Base-by-base conservation (phyloP, 352 stramenopile species). In the Pythium guiyangense region DNA sequence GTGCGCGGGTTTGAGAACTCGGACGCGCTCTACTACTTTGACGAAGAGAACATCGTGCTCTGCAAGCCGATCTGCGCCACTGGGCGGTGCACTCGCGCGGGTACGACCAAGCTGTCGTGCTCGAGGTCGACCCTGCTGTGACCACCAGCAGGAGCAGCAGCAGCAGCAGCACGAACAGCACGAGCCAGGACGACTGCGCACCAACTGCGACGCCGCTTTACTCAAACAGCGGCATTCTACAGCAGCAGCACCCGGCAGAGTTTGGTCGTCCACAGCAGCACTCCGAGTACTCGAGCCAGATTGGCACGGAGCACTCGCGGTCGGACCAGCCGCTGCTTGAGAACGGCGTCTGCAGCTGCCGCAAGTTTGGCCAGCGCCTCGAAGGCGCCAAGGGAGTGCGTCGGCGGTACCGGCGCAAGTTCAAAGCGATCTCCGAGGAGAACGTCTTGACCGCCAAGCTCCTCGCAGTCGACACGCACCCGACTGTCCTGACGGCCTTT, bases 301-400 rank as follows among this genome's bases (percentile, higher is more conserved):
- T 9, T 6, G 10, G 20, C 40, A 57, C 39, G 8, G 42, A 17
- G 17, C 46, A 43, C 11, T 50, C 56, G 37, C 48, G 49, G 20
- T 35, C 20, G 12, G 49, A 54, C 4, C 50, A 54, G 5, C 52
- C 47, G 4, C 37, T 58, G 1, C n/a, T 46, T 3, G 48, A 70
- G 29, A 56, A 64, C 11, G 49, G 65, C 11, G 47, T 76, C 35
- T 79, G 73, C 46, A 58, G 54, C 6, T 79, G 73, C 45, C 64
- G 63, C 6, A 76, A 77, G 52, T 60, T 73, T 6, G 72, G 72
- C 0, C 72, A 81, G 56, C 64, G 63, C 1, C 35, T 74, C 5
- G 47, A 70, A 42, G 48, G 57, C 27, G 43, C 44, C 22, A 73
- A 73, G 34, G 27, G 29, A 2, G 43, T 47, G 14, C 54, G 59